Evolutionary conservation across 139 green algal species (phyloP), one percentile per base, ranked within the genome.

Genomic region (Chlorella sp.): DNA sequence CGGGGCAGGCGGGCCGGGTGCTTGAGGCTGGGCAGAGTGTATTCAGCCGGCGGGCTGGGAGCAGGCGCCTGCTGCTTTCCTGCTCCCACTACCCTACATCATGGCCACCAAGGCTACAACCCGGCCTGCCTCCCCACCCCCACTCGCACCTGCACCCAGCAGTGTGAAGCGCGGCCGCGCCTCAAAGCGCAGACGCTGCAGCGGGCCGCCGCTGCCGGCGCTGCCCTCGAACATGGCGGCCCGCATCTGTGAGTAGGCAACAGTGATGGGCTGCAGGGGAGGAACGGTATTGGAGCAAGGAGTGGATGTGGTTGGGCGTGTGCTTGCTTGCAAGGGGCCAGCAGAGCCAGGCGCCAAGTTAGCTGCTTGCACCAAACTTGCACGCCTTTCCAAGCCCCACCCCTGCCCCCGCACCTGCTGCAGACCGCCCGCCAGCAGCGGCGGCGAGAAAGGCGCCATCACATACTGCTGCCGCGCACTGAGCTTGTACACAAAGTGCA

Each of bases 151-250:
- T 39, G 80, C n/a, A 15, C 47, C 86, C n/a, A 88, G 28, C 68
- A 90, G 81, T 9, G 67, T 38, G 44, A 85, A 88, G 21, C 34
- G 32, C 9, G 44, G 60, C 11, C 73, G 56, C 13, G 74, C 72
- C 70, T 90, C 86, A 28, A 76, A 86, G 34, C 86, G 81, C 74
- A 87, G 71, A 5, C 72, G 47, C 64, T 90, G 86, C 47, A 87
- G 38, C 18, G 86, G 63, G 25, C 81, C 86, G 41, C 36, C 28
- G 81, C 56, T 32, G 23, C n/a, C 51, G 17, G 56, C 38, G 47
- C 51, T 74, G 30, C 74, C 28, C 23, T 87, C 87, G 62, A 78
- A 90, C 87, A 86, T 83, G 23, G 80, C 83, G 15, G 87, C 87
- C 1, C 87, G 74, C 47, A 90, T n/a, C 64, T 90, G 82, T 17